Percentiles rank a stretch among this genome's conserved stretches.
phyloP scores from a whole-genome alignment of 2,329 filamentous ascomycete species.

The Alternaria sp. region DNA sequence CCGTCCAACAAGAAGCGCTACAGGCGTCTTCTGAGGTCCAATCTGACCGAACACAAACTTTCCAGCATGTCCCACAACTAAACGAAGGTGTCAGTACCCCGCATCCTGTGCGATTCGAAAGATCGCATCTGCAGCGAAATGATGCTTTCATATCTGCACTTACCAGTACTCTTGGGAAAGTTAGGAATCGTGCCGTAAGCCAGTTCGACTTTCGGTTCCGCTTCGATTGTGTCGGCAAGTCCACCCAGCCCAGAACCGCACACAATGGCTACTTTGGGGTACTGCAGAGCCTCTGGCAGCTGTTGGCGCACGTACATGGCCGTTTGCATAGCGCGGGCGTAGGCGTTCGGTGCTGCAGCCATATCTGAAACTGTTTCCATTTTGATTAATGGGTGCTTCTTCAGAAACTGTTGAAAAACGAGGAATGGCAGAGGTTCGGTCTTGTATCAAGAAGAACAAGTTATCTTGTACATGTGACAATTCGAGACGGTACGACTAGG shows the following conservation, averaged over 20 bases:
- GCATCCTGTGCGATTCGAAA: background rate
- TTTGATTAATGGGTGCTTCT: background rate
- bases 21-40: slow-evolving; percentile 59
- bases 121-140: background rate
- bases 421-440: background rate
- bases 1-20: slow-evolving; percentile 68
- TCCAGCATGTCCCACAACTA: slow-evolving; percentile 66
- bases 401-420: background rate
- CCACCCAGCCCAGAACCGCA: slow-evolving; percentile 70
- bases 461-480: slow-evolving; percentile 13
- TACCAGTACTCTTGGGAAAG: slow-evolving; percentile 67
- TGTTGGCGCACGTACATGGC: slow-evolving; percentile 56
- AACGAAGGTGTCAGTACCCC: slow-evolving; percentile 5
- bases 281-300: slow-evolving; percentile 58
- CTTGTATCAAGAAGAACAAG: background rate
- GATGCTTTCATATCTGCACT: slow-evolving; percentile 31
- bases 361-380: slow-evolving; percentile 30
- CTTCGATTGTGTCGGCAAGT: slow-evolving; percentile 62
- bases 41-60: slow-evolving; percentile 69
- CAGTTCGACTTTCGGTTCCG: slow-evolving; percentile 58
- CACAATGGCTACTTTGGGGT: slow-evolving; percentile 66
- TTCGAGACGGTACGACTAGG: slow-evolving; percentile 20
- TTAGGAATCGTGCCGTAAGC: slow-evolving; percentile 66
- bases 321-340: slow-evolving; percentile 57
- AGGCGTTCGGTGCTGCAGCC: slow-evolving; percentile 45